phyloP scores from a whole-genome alignment of 2,329 filamentous ascomycete species.

The Mycosphaerella arachidis region DNA sequence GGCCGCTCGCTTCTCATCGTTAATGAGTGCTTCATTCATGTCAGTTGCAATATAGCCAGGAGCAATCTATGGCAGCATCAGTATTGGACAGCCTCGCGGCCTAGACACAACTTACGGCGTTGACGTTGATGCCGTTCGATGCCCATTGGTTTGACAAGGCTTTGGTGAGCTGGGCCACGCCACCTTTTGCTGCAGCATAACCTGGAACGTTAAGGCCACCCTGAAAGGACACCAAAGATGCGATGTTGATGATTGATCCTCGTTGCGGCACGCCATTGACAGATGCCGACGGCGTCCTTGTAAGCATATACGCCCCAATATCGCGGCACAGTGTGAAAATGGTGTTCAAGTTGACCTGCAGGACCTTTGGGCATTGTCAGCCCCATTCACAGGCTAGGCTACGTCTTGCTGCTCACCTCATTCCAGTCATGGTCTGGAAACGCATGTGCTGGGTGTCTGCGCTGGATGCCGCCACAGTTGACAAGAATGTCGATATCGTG shows the following conservation, averaged over 20 bases:
- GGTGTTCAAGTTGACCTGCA: constrained; percentile 79
- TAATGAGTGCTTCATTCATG: constrained; percentile 80
- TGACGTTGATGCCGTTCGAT: constrained; percentile 69
- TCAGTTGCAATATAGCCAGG: constrained; percentile 87
- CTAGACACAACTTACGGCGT: constrained; percentile 47
- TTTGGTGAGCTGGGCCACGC: constrained; percentile 78
- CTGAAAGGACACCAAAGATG: constrained; percentile 74
- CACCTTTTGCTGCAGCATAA: constrained; percentile 80
- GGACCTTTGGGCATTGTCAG: constrained; percentile 16
- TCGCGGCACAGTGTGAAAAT: constrained; percentile 76
- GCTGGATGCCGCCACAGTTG: constrained; percentile 83
- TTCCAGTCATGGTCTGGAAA: constrained; percentile 76
- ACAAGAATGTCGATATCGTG: constrained; percentile 69
- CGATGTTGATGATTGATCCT: constrained; percentile 78
- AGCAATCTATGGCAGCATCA: constrained; percentile 52
- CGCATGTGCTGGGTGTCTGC: constrained; percentile 65
- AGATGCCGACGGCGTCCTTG: constrained; percentile 38
- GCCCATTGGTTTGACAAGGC: constrained; percentile 83
- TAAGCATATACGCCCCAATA: constrained; percentile 74
- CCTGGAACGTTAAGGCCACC: constrained; percentile 83
- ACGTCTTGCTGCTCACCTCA: constrained; percentile 48
- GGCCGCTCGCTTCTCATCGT: constrained; percentile 58
- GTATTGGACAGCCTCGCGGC: background rate
- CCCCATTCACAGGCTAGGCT: background rate
- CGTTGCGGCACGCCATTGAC: constrained; percentile 46